Evolutionary conservation across 2,329 filamentous ascomycete species (phyloP).

Genomic region (Seiridium unicorne): DNA sequence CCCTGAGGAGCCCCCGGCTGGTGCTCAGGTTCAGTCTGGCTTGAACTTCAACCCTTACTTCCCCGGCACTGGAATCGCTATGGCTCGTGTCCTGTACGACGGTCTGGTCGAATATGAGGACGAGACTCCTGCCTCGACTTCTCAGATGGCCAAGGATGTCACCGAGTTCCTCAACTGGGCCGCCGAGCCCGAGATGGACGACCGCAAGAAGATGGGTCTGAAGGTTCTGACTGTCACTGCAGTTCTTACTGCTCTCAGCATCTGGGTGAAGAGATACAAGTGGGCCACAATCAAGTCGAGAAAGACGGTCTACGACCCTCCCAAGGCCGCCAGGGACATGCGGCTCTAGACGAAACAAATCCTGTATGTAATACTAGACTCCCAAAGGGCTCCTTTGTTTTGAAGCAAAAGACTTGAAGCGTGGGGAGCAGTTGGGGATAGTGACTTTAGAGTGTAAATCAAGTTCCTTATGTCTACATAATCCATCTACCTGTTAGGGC

Average conservation of each 20-base stretch:
- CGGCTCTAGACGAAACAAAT: slow-evolving; percentile 38
- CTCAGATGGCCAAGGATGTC: slow-evolving; percentile 99
- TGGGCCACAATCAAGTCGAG: slow-evolving; percentile 95
- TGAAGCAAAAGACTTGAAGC: slow-evolving; percentile 22
- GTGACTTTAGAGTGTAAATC: slow-evolving; percentile 40
- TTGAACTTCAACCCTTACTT: slow-evolving; percentile 99
- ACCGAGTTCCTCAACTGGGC: slow-evolving; percentile 99
- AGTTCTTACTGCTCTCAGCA: slow-evolving; percentile 78
- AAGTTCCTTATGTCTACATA: slow-evolving; percentile 25
- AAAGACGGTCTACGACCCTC: slow-evolving; percentile 87
- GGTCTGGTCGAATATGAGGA: slow-evolving; percentile 98
- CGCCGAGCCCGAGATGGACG: slow-evolving; percentile 98
- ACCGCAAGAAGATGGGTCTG: slow-evolving; percentile 99
- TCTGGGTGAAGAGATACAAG: slow-evolving; percentile 99
- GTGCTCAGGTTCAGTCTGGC: slow-evolving; percentile 78
- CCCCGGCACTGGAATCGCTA: slow-evolving; percentile 97
- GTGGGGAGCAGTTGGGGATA: slow-evolving; percentile 26
- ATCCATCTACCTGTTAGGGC: too few species aligned
- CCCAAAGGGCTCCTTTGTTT: slow-evolving; percentile 28
- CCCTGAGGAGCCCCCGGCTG: slow-evolving; percentile 91
- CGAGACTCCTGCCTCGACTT: slow-evolving; percentile 87
- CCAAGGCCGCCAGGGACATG: slow-evolving; percentile 49
- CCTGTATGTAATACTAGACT: slow-evolving; percentile 31
- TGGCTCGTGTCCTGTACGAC: slow-evolving; percentile 98
- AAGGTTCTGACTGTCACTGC: slow-evolving; percentile 85